Evolutionary conservation across 768 basidiomycete species (phyloP), one percentile per base, ranked within the genome.

Genomic region (Aureoboletus auriporus): DNA sequence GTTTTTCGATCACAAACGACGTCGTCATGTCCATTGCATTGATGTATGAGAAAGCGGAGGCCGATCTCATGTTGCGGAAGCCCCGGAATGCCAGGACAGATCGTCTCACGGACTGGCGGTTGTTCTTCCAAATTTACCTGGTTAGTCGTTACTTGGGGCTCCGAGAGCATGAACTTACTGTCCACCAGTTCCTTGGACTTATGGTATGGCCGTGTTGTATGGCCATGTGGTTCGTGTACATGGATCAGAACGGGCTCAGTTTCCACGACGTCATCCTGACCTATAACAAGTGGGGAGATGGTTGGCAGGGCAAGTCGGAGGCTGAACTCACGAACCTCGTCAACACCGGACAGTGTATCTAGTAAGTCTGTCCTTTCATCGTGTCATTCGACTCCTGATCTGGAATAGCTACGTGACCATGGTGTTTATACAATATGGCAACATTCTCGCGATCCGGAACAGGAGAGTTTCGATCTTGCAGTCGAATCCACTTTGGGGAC

Each of bases 1-100:
- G 80, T 59, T 78, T 80, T 62, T 80, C 75, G 49, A 76, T 78
- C 38, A 69, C 68, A 8, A 78, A 77, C 42, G 78, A 80, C 43
- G 73, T 79, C 20, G 64, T 75, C 40, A 77, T 77, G 58, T 74
- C 75, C 8, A 71, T 79, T 31, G 67, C 76, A 6, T 61, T 80
- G 53, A 75, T 75, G 68, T 74, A 71, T 49, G 79, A 80, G 62
- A 70, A 77, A 48, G 68, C 79, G 6, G 79, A 80, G 58, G 65
- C 71, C 8, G 72, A 78, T 48, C 66, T 80, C 6, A 70, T 80
- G 64, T 27, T 67, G 28, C 72, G 77, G 27, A 75, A 71, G 47
- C 78, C 78, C 7, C 70, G 78, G 34, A 71, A 78, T 52, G 71
- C 71, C 20, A 70, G 75, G 44, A 76, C 62, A 16, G 78, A 80